Evolutionary conservation across 2,329 filamentous ascomycete species (phyloP), one percentile per base, ranked within the genome.

Genomic region (Xylaria sp.): DNA sequence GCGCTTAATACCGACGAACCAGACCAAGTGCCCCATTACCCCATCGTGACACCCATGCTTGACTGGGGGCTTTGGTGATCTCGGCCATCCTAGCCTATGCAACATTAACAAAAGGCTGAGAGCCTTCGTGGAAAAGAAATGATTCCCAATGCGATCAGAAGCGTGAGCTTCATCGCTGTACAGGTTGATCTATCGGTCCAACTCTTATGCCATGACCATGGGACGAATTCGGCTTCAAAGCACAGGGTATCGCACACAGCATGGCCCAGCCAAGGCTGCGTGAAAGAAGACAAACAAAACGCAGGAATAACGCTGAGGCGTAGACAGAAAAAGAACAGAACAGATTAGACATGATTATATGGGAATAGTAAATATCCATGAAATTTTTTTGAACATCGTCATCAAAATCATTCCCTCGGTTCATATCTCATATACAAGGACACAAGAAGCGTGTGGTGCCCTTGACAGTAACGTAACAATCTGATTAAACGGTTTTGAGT

Each of bases 151-250:
- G 76, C 74, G 73, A 77, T 70, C 67, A 75, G 78, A 80, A 80
- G 78, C 76, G 78, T 73, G 79, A 80, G 79, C 78, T 78, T 78
- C 78, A 72, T 75, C 76, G 74, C 75, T 74, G 74, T 76, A 76
- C 76, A 77, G 72, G 74, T 77, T 75, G 75, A 77, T 79, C 75
- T 76, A 74, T 75, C 69, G 70, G 71, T 74, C 74, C 75, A 78
- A 75, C 74, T 77, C 76, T 75, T 73, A 76, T 75, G 71, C 74
- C 75, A 74, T 75, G 75, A 73, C 73, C 75, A 78, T 77, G 76
- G 74, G 74, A 78, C 73, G 72, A 72, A 69, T 71, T 77, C 61
- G 73, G 73, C 76, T 74, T 74, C 72, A 73, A 75, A 79, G 76
- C 75, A 75, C 73, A 76, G 75, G 76, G 75, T 77, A 77, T 78